Evolutionary conservation across 768 basidiomycete species (phyloP).

Genomic region (Rhodotorula toruloides): DNA sequence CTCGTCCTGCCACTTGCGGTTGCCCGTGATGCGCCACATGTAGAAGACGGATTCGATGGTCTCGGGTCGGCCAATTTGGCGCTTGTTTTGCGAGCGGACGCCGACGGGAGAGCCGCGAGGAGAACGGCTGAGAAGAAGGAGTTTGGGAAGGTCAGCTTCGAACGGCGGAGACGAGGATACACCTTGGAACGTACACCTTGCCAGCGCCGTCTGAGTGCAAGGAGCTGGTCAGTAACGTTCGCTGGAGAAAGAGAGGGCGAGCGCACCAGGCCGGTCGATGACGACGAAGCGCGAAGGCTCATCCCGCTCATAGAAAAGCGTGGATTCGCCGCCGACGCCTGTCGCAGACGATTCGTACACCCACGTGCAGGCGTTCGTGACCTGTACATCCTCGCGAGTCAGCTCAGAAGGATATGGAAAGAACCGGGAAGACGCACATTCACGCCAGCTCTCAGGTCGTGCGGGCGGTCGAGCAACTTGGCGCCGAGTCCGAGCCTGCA

Average conservation of each 20-base stretch:
- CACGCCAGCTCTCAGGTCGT: conserved; percentile 43
- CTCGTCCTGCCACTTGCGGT: conserved; percentile 50
- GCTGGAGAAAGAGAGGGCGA: neutral
- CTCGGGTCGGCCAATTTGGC: conserved; percentile 49
- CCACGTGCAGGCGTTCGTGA: conserved; percentile 49
- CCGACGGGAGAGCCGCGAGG: conserved; percentile 39
- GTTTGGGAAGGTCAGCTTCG: neutral
- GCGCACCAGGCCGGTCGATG: neutral
- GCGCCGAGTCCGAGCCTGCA: conserved; percentile 48
- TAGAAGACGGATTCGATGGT: conserved; percentile 49
- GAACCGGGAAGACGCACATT: conserved; percentile 7
- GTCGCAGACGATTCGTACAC: conserved; percentile 40
- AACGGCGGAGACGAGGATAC: neutral
- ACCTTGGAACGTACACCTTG: neutral
- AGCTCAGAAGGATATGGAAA: neutral
- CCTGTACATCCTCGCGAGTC: neutral
- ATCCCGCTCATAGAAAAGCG: conserved; percentile 29
- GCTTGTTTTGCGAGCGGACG: conserved; percentile 41
- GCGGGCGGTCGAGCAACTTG: conserved; percentile 45
- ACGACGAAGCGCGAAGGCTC: conserved; percentile 13
- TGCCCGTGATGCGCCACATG: conserved; percentile 49
- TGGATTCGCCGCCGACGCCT: conserved; percentile 37
- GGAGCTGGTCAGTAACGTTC: neutral
- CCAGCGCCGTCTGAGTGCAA: neutral
- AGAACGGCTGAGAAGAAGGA: neutral